phyloP scores from a whole-genome alignment of 805 yeast genomes.

The Tetrapisispora iriomotensis region DNA sequence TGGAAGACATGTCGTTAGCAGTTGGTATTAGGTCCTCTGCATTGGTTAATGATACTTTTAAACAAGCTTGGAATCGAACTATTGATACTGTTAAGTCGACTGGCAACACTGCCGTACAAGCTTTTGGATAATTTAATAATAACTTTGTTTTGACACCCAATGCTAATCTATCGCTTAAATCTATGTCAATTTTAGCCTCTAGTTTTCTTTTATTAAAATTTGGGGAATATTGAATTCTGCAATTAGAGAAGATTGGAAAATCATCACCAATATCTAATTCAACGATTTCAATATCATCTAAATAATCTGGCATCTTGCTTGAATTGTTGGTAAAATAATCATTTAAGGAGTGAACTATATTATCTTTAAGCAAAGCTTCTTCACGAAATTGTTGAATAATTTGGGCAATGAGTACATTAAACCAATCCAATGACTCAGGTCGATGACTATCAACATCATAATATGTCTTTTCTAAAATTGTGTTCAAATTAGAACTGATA shows the following conservation, averaged over 20 bases:
- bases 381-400: slow-evolving; percentile 74
- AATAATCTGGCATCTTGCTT: slow-evolving; percentile 65
- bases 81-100: slow-evolving; percentile 76
- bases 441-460: slow-evolving; percentile 82
- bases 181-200: slow-evolving; percentile 89
- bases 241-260: slow-evolving; percentile 89
- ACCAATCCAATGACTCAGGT: slow-evolving; percentile 94
- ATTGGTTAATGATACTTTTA: slow-evolving; percentile 59
- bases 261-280: slow-evolving; percentile 90
- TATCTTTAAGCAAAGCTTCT: slow-evolving; percentile 82
- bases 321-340: slow-evolving; percentile 42
- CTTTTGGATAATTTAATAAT: slow-evolving; percentile 70
- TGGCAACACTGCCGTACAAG: slow-evolving; percentile 80
- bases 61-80: slow-evolving; percentile 82
- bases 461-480: slow-evolving; percentile 80
- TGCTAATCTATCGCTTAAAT: slow-evolving; percentile 75
- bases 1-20: slow-evolving; percentile 5
- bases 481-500: slow-evolving; percentile 22
- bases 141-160: slow-evolving; percentile 76
- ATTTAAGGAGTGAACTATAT: slow-evolving; percentile 70
- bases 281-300: slow-evolving; percentile 68
- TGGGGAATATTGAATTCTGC: slow-evolving; percentile 60
- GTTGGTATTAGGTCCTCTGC: slow-evolving; percentile 23
- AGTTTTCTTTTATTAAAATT: slow-evolving; percentile 37
- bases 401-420: slow-evolving; percentile 88